Evolutionary conservation across 306 rosid genomes (phyloP).

Genomic region (Cicer judaicum): DNA sequence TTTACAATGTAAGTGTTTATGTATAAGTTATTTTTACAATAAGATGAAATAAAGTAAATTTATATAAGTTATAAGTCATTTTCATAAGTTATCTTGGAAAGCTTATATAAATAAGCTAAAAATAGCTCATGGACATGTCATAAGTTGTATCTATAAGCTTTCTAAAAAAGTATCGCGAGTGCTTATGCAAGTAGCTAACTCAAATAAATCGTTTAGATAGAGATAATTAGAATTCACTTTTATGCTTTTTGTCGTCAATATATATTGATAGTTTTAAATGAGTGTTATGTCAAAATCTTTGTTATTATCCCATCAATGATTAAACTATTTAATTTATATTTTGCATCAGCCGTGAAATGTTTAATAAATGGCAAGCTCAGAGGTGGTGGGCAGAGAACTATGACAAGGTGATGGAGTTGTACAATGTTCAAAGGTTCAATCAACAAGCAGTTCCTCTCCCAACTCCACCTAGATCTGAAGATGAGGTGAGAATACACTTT

Average conservation of each 20-base stretch:
- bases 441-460: conserved; percentile 85
- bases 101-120: too few relatives aligned
- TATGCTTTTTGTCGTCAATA: not conserved
- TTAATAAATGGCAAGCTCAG: conserved; percentile 97
- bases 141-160: too few relatives aligned
- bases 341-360: conserved; percentile 78
- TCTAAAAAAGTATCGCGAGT: too few relatives aligned
- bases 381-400: conserved; percentile 95
- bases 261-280: not conserved
- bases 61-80: too few relatives aligned
- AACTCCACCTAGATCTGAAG: conserved; percentile 90
- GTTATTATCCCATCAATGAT: not conserved
- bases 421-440: conserved; percentile 93
- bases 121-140: too few relatives aligned
- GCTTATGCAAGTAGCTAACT: too few relatives aligned
- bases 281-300: conserved; percentile 5
- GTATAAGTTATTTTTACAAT: too few relatives aligned
- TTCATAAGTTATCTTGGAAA: too few relatives aligned
- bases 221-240: not conserved
- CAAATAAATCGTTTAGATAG: too few relatives aligned
- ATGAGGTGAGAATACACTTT: conserved; percentile 62
- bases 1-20: too few relatives aligned
- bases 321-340: conserved; percentile 44
- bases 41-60: too few relatives aligned
- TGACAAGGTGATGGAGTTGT: conserved; percentile 93